phyloP scores from a whole-genome alignment of 2,329 filamentous ascomycete genomes.

The Xenoacremonium recifei region DNA sequence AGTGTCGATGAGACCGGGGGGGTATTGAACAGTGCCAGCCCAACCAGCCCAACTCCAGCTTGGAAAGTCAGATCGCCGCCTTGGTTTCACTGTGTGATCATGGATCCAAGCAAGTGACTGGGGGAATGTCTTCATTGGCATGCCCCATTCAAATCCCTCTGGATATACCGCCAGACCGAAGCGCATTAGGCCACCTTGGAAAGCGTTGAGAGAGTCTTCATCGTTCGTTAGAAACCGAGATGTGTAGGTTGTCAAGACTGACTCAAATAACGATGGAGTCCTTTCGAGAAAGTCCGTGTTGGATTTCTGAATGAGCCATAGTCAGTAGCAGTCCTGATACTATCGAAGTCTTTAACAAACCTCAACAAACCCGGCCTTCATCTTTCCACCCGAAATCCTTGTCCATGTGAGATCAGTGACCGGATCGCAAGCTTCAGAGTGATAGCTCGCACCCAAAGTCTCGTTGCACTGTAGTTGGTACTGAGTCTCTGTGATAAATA shows the following conservation, averaged over 20 bases:
- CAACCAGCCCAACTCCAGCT: constrained; percentile 6
- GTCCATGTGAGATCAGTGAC: background rate
- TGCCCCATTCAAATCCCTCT: background rate
- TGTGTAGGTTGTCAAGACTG: background rate
- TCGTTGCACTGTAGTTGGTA: constrained; percentile 2
- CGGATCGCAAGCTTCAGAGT: background rate
- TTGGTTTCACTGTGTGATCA: background rate
- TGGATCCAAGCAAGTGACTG: constrained; percentile 1
- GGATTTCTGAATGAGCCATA: too few species aligned
- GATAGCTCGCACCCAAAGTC: background rate
- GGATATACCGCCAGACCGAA: background rate
- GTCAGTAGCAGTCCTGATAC: too few species aligned
- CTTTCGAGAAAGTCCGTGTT: background rate
- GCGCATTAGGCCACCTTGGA: background rate
- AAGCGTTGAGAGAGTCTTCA: constrained; percentile 3
- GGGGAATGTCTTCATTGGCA: background rate
- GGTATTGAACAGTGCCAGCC: background rate
- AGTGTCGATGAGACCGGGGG: background rate
- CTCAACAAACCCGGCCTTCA: background rate
- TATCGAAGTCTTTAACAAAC: background rate
- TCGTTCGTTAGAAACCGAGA: background rate
- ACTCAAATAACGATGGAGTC: background rate
- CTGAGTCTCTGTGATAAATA: constrained; percentile 1
- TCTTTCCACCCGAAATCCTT: background rate
- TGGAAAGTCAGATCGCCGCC: background rate